A percentile compares a stretch with the other conserved stretches of the same genome.
phyloP scores from a whole-genome alignment of 495 filamentous ascomycete genomes.

The Lindgomyces ingoldianus region DNA sequence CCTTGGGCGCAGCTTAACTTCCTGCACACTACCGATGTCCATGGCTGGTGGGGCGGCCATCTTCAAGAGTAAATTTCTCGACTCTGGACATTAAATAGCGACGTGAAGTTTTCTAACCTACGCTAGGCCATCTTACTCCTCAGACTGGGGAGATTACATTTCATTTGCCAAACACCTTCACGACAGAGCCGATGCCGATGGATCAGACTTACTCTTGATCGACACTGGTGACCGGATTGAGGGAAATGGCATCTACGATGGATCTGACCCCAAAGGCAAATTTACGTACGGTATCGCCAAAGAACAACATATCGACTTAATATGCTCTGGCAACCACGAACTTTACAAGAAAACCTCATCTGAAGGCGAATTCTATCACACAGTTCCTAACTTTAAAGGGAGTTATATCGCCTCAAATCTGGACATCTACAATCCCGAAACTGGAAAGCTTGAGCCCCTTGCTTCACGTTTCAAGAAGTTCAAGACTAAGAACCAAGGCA shows the following conservation, averaged over 20 bases:
- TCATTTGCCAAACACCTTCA: conserved; percentile 86
- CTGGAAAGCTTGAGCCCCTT: conserved; percentile 69
- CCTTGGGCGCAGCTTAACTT: conserved; percentile 93
- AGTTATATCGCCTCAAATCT: conserved; percentile 88
- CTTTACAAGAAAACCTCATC: conserved; percentile 80
- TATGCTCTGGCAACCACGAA: conserved; percentile 94
- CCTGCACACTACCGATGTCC: conserved; percentile 89
- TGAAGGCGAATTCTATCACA: conserved; percentile 66
- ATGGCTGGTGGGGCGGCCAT: conserved; percentile 95
- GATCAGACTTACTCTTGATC: conserved; percentile 80
- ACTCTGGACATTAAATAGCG: background rate
- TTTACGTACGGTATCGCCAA: conserved; percentile 85
- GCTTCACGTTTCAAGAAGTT: conserved; percentile 84
- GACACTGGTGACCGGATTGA: conserved; percentile 95
- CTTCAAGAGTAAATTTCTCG: conserved; percentile 70
- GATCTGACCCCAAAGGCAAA: conserved; percentile 79
- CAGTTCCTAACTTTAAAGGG: conserved; percentile 45
- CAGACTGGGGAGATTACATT: conserved; percentile 97
- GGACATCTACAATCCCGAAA: conserved; percentile 76
- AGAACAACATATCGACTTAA: conserved; percentile 77
- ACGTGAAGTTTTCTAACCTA: background rate
- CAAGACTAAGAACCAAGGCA: conserved; percentile 80
- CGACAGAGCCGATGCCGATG: conserved; percentile 70
- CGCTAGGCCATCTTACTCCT: conserved; percentile 61
- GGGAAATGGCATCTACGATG: conserved; percentile 95